Conservation (phyloP, 2,329 filamentous ascomycete genomes). For the Pseudomassariella vexata region DNA sequence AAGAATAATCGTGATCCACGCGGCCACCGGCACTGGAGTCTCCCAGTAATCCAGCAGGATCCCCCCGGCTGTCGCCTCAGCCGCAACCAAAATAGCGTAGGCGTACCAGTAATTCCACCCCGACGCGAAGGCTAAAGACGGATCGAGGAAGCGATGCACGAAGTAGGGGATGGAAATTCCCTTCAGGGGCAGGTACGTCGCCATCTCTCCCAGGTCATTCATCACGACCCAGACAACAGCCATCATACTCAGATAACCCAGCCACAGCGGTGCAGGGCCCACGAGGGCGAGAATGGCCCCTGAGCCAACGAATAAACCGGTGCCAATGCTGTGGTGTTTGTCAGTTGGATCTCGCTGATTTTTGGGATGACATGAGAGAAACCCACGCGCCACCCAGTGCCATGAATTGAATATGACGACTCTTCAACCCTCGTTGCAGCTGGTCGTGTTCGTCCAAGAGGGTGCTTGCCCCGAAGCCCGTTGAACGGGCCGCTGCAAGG, state of each 20-base stretch:
- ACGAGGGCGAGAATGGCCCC: slow-evolving; percentile 48
- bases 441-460: slow-evolving; percentile 32
- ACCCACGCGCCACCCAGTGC: slow-evolving; percentile 43
- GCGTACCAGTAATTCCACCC: slow-evolving; percentile 61
- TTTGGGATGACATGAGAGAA: too few relatives aligned
- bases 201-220: slow-evolving; percentile 48
- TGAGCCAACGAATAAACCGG: slow-evolving; percentile 58
- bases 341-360: too few relatives aligned
- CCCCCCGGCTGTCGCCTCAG: slow-evolving; percentile 51
- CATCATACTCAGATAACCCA: slow-evolving; percentile 59
- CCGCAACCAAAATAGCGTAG: slow-evolving; percentile 51
- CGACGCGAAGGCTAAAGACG: slow-evolving; percentile 48
- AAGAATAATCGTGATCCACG: slow-evolving; percentile 56
- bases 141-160: slow-evolving; percentile 49
- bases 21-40: slow-evolving; percentile 40
- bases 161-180: slow-evolving; percentile 54
- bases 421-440: slow-evolving; percentile 52
- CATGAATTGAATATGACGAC: slow-evolving; percentile 55
- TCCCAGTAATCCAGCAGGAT: slow-evolving; percentile 59
- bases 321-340: slow-evolving; percentile 51
- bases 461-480: too few relatives aligned
- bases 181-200: slow-evolving; percentile 47
- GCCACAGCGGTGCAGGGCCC: slow-evolving; percentile 62
- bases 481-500: too few relatives aligned
- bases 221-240: slow-evolving; percentile 45